Base-by-base conservation (phyloP, 2,329 filamentous ascomycete genomes). In the Incumbomyces lentus region DNA sequence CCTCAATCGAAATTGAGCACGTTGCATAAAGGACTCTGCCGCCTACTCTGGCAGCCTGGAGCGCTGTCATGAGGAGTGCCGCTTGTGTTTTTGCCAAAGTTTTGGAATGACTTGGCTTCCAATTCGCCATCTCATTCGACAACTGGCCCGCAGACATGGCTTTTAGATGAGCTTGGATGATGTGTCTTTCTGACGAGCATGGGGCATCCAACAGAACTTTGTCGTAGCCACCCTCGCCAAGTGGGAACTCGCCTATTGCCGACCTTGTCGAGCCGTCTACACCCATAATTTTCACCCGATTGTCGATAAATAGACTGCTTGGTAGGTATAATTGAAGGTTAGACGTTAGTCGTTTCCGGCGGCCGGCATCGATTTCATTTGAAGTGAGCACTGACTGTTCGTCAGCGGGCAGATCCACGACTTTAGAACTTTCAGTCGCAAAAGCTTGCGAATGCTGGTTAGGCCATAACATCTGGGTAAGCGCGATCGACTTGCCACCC, bases 171-270 rank as follows among this genome's bases (percentile, higher is more conserved):
- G 43, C 42, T 31, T 51, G 49, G 16, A 51, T 36, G 16, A 51
- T 41, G 32, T 51, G 49, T 19, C 49, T 40, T 39, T 51, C 49
- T 3, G 45, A 48, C 11, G 49, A 51, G 31, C 49, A 51, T 18
- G 49, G 49, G 2, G 49, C 49, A 33, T 51, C 49, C 7, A 51
- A 29, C 17, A 51, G 32, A 16, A 51, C 42, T 14, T 39, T 42
- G 35, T 51, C 49, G 34, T 51, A 51, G 16, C 42, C 34, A 16
- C 16, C 40, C 19, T 31, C 4, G 22, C 44, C 40, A 13, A 41
- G 31, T 14, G 46, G 46, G 13, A 47, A 33, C 6, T 45, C 42
- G 12, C 30, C 11, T 13, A 35, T 19, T 44, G 35, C 40, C 17
- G 17, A 38, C 31, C 46, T 46, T n/a, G 37, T 33, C 3, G 47